Evolutionary conservation across 139 green algal genomes (phyloP).

Genomic region (Closterium sp.): DNA sequence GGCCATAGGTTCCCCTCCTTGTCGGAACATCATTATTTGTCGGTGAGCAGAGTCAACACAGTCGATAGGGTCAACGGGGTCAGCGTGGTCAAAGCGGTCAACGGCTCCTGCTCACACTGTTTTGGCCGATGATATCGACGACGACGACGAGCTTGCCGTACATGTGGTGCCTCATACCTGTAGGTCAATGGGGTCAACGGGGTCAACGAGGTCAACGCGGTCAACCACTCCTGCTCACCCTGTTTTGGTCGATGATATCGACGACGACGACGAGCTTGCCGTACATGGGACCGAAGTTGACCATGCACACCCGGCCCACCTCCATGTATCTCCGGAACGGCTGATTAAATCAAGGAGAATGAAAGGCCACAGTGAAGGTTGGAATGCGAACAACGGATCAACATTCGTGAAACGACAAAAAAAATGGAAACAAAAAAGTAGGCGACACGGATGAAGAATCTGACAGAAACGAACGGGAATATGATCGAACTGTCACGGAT

Average conservation of each 20-base stretch:
- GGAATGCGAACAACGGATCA: too few relatives aligned
- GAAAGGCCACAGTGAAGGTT: too few relatives aligned
- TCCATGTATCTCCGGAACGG: slow-evolving; percentile 68
- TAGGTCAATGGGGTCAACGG: background rate
- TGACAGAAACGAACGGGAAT: background rate
- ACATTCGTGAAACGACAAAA: too few relatives aligned
- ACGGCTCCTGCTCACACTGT: slow-evolving; percentile 70
- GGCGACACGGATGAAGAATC: background rate
- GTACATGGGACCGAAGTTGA: slow-evolving; percentile 84
- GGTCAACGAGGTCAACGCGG: background rate
- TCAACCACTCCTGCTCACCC: slow-evolving; percentile 63
- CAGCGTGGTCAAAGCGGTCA: background rate
- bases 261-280: slow-evolving; percentile 83
- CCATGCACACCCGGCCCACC: slow-evolving; percentile 90
- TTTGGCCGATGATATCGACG: slow-evolving; percentile 88
- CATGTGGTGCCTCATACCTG: slow-evolving; percentile 76
- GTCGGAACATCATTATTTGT: background rate
- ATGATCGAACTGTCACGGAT: too few relatives aligned
- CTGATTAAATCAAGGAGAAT: background rate
- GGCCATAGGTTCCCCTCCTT: slow-evolving; percentile 66
- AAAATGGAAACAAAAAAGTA: background rate
- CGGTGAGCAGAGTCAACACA: background rate
- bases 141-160: slow-evolving; percentile 86
- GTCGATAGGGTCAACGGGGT: background rate
- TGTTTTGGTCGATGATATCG: slow-evolving; percentile 91